phyloP scores from a whole-genome alignment of 352 stramenopile genomes.

The Globisporangium paddicum region DNA sequence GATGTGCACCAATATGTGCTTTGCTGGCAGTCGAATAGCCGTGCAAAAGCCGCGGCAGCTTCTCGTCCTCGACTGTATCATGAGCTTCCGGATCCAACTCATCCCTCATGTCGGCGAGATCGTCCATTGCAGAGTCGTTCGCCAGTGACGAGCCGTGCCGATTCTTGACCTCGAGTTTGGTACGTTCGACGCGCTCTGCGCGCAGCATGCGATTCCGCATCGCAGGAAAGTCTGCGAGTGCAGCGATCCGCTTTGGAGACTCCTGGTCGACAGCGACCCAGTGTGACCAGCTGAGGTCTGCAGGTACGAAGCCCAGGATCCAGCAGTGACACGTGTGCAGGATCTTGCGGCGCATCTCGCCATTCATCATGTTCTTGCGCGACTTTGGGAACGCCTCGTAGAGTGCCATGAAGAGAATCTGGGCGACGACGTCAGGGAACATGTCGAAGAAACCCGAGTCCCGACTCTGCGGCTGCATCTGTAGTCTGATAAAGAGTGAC shows the following conservation, averaged over 20 bases:
- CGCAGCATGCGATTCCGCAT: conserved; percentile 66
- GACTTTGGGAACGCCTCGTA: conserved; percentile 75
- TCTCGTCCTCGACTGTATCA: neutral
- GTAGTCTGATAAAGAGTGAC: conserved; percentile 50
- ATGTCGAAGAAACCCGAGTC: conserved; percentile 53
- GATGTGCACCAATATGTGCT: neutral
- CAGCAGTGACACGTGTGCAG: conserved; percentile 52
- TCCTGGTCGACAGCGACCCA: conserved; percentile 58
- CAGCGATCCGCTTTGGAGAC: conserved; percentile 51
- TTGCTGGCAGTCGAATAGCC: neutral
- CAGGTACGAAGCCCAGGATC: conserved; percentile 59
- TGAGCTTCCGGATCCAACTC: conserved; percentile 1
- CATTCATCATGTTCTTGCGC: conserved; percentile 33
- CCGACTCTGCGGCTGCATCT: conserved; percentile 42
- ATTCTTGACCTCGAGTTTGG: conserved; percentile 45
- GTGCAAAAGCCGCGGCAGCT: conserved; percentile 8
- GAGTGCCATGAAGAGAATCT: conserved; percentile 58
- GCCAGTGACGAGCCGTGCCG: conserved; percentile 27
- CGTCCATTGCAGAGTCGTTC: conserved; percentile 1
- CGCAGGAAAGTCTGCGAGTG: conserved; percentile 53
- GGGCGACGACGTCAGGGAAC: conserved; percentile 49
- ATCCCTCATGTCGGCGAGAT: neutral
- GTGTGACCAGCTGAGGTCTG: conserved; percentile 37
- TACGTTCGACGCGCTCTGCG: conserved; percentile 56
- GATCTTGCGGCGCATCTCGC: conserved; percentile 31